Conservation (phyloP, 768 basidiomycete species). For the Collybia mongolica region DNA sequence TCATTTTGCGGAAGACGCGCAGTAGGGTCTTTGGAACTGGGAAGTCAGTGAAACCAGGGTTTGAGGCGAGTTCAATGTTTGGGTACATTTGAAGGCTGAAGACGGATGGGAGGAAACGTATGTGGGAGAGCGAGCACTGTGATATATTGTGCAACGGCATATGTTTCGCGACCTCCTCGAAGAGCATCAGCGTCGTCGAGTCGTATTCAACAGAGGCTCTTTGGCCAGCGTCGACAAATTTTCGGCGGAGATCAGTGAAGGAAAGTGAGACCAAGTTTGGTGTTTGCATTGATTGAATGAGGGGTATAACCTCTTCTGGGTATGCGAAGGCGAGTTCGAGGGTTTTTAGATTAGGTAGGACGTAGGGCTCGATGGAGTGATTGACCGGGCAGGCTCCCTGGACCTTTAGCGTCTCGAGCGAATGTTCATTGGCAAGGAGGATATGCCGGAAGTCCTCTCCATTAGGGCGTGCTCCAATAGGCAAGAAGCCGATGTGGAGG, state of each 20-base stretch:
- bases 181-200: not conserved
- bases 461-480: not conserved
- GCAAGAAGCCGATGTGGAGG: conserved; percentile 1
- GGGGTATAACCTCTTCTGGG: not conserved
- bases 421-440: not conserved
- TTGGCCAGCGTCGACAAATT: not conserved
- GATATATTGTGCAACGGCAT: not conserved
- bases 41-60: not conserved
- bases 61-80: not conserved
- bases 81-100: not conserved
- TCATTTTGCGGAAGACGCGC: not conserved
- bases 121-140: not conserved
- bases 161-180: not conserved
- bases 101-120: not conserved
- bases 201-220: not conserved
- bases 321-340: not conserved
- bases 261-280: not conserved
- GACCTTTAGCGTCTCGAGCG: not conserved
- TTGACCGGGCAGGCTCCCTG: not conserved
- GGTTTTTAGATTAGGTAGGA: not conserved
- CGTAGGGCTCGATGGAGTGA: not conserved
- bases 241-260: not conserved
- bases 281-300: not conserved
- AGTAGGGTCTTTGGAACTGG: not conserved
- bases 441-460: conserved; percentile 1